Base-by-base conservation (phyloP, 2,329 filamentous ascomycete species). In the Penicillium rolfsii region DNA sequence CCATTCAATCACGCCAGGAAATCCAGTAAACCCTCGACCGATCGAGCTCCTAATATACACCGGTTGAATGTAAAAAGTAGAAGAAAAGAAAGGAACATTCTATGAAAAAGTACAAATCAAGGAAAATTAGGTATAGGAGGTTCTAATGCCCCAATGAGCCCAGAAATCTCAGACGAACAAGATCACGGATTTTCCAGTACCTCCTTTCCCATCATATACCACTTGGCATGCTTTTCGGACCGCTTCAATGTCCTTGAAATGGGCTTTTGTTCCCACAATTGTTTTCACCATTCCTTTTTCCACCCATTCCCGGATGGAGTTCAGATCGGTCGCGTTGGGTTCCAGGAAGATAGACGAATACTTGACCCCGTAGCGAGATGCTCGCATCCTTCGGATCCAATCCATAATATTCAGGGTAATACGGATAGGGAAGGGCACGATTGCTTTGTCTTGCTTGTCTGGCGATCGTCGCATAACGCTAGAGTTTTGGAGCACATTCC, bases 291-390 rank as follows among this genome's bases (percentile, higher is more conserved):
- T 79, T 0, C 78, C 79, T 22, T 64, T 67, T 0, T 79, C 80
- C 45, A 82, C 64, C 16, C 79, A 67, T 62, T 80, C 77, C 0
- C 75, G 78, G 0, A 74, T 71, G 56, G 61, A 70, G 59, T 81
- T 79, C 50, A 82, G 52, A 30, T 81, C 80, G 66, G 78, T 77
- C 4, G 76, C 66, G 11, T 70, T 64, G 2, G 76, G 74, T 0
- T 73, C 68, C 22, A 81, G 70, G 0, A 81, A 83, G 9, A 82
- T 59, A 36, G 81, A 77, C 22, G 74, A 72, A 30, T 81, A 75
- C 64, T 73, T 73, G 54, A 84, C 76, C 6, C 69, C 70, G 16
- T 81, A 83, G 7, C 82, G 78, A 11, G 75, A 70, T 3, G 82
- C 64, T 68, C 76, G 75, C 70, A 77, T 80, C 24, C 60, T 61